Percentiles rank a stretch among this genome's conserved stretches.
These are phyloP conservation scores for Gloeopeniophorella convolvens DNA, from an alignment of 768 basidiomycete genomes.

Conservation along the genomic window DNA sequence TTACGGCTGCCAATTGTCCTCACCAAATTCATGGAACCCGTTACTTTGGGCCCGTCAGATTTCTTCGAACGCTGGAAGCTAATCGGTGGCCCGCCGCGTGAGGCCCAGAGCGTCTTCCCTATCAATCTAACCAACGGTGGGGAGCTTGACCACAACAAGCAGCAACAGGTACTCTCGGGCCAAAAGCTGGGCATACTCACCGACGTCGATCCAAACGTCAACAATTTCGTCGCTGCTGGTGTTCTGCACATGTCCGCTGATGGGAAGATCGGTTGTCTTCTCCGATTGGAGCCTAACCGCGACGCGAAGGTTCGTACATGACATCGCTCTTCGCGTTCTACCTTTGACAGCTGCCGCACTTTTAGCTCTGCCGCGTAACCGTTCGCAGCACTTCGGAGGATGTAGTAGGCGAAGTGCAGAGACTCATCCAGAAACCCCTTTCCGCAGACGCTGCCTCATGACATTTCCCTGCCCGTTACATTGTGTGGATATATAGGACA, in stretches of 20 bases:
- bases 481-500: not conserved
- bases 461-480: not conserved
- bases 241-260: slow-evolving; percentile 86
- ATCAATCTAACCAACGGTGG: slow-evolving; percentile 61
- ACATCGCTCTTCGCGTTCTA: not conserved
- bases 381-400: slow-evolving; percentile 92
- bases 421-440: slow-evolving; percentile 37
- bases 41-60: slow-evolving; percentile 71
- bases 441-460: slow-evolving; percentile 25
- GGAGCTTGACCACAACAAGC: slow-evolving; percentile 65
- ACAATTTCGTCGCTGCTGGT: slow-evolving; percentile 91
- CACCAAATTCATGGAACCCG: slow-evolving; percentile 91
- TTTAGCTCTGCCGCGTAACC: slow-evolving; percentile 84
- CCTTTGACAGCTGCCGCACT: not conserved
- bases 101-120: slow-evolving; percentile 84
- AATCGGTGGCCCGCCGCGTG: slow-evolving; percentile 92
- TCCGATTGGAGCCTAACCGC: slow-evolving; percentile 89
- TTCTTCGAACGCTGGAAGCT: slow-evolving; percentile 99
- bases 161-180: slow-evolving; percentile 74
- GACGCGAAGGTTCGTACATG: slow-evolving; percentile 75
- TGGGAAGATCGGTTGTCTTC: slow-evolving; percentile 92
- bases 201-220: slow-evolving; percentile 90
- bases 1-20: slow-evolving; percentile 81
- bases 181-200: slow-evolving; percentile 70
- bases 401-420: slow-evolving; percentile 69